Evolutionary conservation across 495 filamentous ascomycete species (phyloP).

Genomic region (Aspergillus leporis): DNA sequence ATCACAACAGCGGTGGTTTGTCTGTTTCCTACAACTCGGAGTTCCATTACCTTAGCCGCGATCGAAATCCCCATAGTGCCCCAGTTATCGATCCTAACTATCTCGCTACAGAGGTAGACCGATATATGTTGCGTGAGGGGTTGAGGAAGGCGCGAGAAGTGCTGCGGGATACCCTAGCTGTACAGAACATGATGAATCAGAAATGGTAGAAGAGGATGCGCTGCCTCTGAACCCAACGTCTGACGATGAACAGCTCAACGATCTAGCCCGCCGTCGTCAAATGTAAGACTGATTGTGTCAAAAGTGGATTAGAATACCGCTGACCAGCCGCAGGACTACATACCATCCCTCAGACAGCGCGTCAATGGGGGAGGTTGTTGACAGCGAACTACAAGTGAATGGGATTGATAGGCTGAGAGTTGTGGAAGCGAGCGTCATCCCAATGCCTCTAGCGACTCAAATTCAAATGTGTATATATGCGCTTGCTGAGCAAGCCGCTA

Average conservation of each 20-base stretch:
- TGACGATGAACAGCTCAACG: constrained; percentile 1
- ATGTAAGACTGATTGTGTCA: neutral
- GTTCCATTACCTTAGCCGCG: constrained; percentile 1
- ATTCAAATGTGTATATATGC: constrained; percentile 11
- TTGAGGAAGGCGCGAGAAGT: neutral
- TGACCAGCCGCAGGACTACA: neutral
- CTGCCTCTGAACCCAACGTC: neutral
- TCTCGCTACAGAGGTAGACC: constrained; percentile 9
- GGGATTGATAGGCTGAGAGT: constrained; percentile 1
- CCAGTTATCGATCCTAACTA: constrained; percentile 14
- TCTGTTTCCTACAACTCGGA: constrained; percentile 12
- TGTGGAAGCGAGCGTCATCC: constrained; percentile 5
- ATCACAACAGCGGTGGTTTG: constrained; percentile 7
- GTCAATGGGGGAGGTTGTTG: constrained; percentile 3
- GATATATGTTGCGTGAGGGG: constrained; percentile 4
- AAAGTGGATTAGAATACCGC: neutral
- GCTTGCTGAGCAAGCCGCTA: constrained; percentile 10
- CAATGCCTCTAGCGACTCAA: constrained; percentile 1
- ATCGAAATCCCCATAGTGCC: neutral
- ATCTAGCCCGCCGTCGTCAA: constrained; percentile 2
- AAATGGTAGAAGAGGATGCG: neutral
- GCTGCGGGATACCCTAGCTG: constrained; percentile 7
- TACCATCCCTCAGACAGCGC: constrained; percentile 5
- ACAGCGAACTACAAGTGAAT: constrained; percentile 3
- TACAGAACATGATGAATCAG: constrained; percentile 4